A percentile compares a stretch with the other conserved stretches of the same genome.
These are phyloP conservation scores for Alternaria hordeiaustralica DNA, from an alignment of 2,329 filamentous ascomycete genomes.

Conservation along the genomic window DNA sequence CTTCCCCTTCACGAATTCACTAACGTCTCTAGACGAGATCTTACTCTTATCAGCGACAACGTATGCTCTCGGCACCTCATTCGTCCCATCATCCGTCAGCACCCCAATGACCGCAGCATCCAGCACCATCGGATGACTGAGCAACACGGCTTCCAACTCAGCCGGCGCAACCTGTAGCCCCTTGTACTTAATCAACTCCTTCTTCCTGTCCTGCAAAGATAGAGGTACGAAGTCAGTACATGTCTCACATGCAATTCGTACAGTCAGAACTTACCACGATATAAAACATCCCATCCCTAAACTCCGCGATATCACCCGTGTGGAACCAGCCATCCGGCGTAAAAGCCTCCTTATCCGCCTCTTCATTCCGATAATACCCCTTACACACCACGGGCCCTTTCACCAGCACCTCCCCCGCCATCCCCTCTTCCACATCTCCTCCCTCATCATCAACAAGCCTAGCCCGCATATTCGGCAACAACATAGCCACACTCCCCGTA, in stretches of 20 bases:
- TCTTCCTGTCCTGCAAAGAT: slow-evolving; percentile 39
- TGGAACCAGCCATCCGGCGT: slow-evolving; percentile 44
- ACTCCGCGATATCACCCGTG: slow-evolving; percentile 49
- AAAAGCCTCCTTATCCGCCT: slow-evolving; percentile 39
- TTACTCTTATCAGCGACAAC: slow-evolving; percentile 48
- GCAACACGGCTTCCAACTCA: slow-evolving; percentile 55
- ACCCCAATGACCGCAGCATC: slow-evolving; percentile 58
- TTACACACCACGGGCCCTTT: slow-evolving; percentile 47
- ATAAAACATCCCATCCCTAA: slow-evolving; percentile 48
- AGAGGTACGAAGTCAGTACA: neutral
- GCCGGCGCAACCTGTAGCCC: slow-evolving; percentile 59
- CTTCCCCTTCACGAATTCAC: slow-evolving; percentile 39
- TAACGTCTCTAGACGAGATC: slow-evolving; percentile 37
- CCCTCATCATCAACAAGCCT: slow-evolving; percentile 46
- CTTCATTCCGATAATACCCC: slow-evolving; percentile 47
- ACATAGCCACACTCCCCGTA: slow-evolving; percentile 56
- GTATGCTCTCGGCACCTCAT: slow-evolving; percentile 53
- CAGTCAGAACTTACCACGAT: slow-evolving; percentile 35
- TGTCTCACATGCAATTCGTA: neutral
- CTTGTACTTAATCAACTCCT: slow-evolving; percentile 58
- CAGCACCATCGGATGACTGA: slow-evolving; percentile 49
- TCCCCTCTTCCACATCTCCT: slow-evolving; percentile 38
- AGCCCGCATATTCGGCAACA: slow-evolving; percentile 50
- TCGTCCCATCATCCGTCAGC: slow-evolving; percentile 41
- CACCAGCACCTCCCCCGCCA: slow-evolving; percentile 44